These are phyloP conservation scores for Andrographis paniculata DNA, from an alignment of 305 asterid genomes.

Conservation along the genomic window DNA sequence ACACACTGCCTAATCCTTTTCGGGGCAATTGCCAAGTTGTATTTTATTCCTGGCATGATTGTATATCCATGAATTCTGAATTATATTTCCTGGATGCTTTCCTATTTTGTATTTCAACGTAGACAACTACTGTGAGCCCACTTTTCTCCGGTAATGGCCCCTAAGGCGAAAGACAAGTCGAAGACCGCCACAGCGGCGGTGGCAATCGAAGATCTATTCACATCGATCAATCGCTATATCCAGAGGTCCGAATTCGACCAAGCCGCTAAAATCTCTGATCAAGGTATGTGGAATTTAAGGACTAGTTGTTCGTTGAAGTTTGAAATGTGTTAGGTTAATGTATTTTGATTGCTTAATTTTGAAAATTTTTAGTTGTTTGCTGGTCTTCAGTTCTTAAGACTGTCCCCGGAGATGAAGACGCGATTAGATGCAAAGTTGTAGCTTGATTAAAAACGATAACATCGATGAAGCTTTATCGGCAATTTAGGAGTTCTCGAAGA, in stretches of 20 bases:
- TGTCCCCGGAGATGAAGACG: slow-evolving; percentile 63
- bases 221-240: slow-evolving; percentile 69
- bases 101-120: no score
- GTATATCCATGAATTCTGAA: no score
- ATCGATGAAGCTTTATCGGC: slow-evolving; percentile 45
- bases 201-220: slow-evolving; percentile 69
- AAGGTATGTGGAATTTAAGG: slow-evolving; percentile 31
- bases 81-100: no score
- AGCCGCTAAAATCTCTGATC: slow-evolving; percentile 70
- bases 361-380: neutral
- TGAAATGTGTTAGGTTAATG: no score
- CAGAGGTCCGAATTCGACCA: slow-evolving; percentile 46
- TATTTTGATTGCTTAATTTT: neutral
- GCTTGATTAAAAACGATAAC: slow-evolving; percentile 46
- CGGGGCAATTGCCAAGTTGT: no score
- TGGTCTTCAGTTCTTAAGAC: slow-evolving; percentile 36
- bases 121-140: no score
- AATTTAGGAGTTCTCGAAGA: slow-evolving; percentile 30
- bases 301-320: neutral
- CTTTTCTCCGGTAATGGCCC: slow-evolving; percentile 65
- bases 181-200: slow-evolving; percentile 32
- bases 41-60: no score
- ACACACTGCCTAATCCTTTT: no score
- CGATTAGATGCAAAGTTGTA: slow-evolving; percentile 52
- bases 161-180: slow-evolving; percentile 48